Evolutionary conservation across 1,284 basidiomycete genomes (phyloP).

Genomic region (Apiotrichum gracile): DNA sequence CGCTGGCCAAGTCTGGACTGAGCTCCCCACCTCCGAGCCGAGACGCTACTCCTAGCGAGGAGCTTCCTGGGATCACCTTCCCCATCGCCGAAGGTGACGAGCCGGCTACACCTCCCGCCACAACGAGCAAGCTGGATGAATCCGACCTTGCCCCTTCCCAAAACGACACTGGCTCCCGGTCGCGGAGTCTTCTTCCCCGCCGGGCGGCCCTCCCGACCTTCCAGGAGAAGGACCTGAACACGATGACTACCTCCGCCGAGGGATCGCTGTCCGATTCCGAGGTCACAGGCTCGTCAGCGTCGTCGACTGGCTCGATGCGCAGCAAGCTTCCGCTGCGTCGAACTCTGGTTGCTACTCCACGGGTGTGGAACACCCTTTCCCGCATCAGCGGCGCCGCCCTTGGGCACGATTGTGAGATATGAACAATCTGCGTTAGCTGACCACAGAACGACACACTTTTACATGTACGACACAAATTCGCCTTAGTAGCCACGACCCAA

Average conservation of each 20-base stretch:
- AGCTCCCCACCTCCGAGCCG: conserved; percentile 24
- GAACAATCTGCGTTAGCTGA: neutral
- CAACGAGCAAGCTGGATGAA: neutral
- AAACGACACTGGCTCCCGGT: neutral
- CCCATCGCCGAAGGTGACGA: conserved; percentile 9
- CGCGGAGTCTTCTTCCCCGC: conserved; percentile 10
- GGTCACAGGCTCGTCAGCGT: neutral
- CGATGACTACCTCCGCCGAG: neutral
- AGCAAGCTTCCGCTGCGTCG: conserved; percentile 7
- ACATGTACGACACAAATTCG: too few relatives aligned
- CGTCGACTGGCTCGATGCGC: neutral
- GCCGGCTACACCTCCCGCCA: conserved; percentile 1
- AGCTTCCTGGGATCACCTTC: neutral
- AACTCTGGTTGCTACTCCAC: neutral
- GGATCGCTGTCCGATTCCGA: conserved; percentile 3
- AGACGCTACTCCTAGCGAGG: conserved; percentile 12
- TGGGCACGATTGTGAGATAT: neutral
- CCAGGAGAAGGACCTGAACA: conserved; percentile 1
- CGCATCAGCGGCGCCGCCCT: conserved; percentile 2
- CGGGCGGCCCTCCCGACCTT: neutral
- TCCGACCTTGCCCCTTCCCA: neutral
- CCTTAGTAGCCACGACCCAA: too few relatives aligned
- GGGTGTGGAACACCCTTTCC: conserved; percentile 4
- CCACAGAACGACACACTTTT: neutral
- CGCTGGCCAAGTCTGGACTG: conserved; percentile 13